Conservation (phyloP, 805 yeast species). For the Jamesozyma hellenica region DNA sequence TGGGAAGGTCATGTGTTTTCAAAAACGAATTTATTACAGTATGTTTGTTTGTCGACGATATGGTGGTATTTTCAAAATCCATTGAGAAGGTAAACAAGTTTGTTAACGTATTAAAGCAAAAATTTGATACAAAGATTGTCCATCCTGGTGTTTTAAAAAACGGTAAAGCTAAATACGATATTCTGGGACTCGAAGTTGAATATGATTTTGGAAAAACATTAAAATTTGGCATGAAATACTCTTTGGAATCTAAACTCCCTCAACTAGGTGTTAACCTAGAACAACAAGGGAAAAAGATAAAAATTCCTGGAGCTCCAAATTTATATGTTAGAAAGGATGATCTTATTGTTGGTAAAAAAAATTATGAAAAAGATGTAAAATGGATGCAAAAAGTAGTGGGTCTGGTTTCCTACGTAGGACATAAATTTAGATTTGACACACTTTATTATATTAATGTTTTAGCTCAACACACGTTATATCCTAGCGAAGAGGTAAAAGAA, state of each 20-base stretch:
- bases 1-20: slow-evolving; percentile 10
- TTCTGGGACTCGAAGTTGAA: slow-evolving; percentile 9
- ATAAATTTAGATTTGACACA: slow-evolving; percentile 7
- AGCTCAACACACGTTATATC: slow-evolving; percentile 4
- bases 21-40: slow-evolving; percentile 3
- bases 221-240: slow-evolving; percentile 10
- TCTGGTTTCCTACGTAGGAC: slow-evolving; percentile 8
- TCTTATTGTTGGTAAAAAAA: not conserved
- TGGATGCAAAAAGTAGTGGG: slow-evolving; percentile 9
- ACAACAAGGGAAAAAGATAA: slow-evolving; percentile 1
- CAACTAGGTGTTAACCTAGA: slow-evolving; percentile 3
- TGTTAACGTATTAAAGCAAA: too few relatives aligned
- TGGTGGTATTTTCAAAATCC: slow-evolving; percentile 9
- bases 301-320: slow-evolving; percentile 9
- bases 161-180: slow-evolving; percentile 6
- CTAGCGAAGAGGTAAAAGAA: slow-evolving; percentile 3
- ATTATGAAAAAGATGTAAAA: slow-evolving; percentile 5
- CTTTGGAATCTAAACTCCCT: slow-evolving; percentile 4
- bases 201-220: slow-evolving; percentile 4
- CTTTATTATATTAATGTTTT: slow-evolving; percentile 1
- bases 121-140: not conserved
- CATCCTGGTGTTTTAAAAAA: not conserved
- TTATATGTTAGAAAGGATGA: slow-evolving; percentile 4
- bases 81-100: too few relatives aligned
- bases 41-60: slow-evolving; percentile 11